A percentile compares a stretch with the other conserved stretches of the same genome.
Conservation (phyloP, 1,284 basidiomycete genomes). For the Papiliotrema flavescens region DNA sequence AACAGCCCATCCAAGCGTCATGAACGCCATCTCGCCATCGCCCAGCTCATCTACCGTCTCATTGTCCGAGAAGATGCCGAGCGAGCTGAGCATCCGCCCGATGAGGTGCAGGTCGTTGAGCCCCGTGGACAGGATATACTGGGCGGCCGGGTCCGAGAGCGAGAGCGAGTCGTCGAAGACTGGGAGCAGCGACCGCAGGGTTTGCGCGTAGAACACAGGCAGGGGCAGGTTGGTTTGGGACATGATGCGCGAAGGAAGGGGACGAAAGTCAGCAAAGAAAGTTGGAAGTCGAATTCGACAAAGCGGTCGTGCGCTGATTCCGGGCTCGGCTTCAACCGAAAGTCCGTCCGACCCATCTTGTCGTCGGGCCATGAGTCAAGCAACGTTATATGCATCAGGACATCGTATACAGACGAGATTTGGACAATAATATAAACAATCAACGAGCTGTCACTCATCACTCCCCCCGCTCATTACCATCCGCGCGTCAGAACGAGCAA, state of each 20-base stretch:
- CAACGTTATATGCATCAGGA: slow-evolving; percentile 1
- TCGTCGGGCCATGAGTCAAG: too few relatives aligned
- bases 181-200: slow-evolving; percentile 35
- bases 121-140: slow-evolving; percentile 23
- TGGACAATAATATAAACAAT: not conserved
- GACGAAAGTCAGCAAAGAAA: not conserved
- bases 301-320: too few relatives aligned
- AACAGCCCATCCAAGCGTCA: slow-evolving; percentile 68
- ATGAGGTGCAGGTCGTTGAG: slow-evolving; percentile 46
- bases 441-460: not conserved
- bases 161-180: slow-evolving; percentile 41
- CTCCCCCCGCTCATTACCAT: not conserved
- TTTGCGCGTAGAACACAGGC: slow-evolving; percentile 39
- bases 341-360: too few relatives aligned
- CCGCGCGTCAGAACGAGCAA: not conserved
- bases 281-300: too few relatives aligned
- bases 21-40: slow-evolving; percentile 73
- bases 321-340: too few relatives aligned
- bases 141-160: slow-evolving; percentile 25
- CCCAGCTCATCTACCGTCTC: slow-evolving; percentile 80
- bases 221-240: slow-evolving; percentile 33
- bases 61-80: slow-evolving; percentile 80
- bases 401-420: not conserved
- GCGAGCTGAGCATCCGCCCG: slow-evolving; percentile 40
- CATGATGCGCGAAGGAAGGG: slow-evolving; percentile 2